Evolutionary conservation across 163 green algal genomes (phyloP).

Genomic region (Chlamydomonas reinhardtii): DNA sequence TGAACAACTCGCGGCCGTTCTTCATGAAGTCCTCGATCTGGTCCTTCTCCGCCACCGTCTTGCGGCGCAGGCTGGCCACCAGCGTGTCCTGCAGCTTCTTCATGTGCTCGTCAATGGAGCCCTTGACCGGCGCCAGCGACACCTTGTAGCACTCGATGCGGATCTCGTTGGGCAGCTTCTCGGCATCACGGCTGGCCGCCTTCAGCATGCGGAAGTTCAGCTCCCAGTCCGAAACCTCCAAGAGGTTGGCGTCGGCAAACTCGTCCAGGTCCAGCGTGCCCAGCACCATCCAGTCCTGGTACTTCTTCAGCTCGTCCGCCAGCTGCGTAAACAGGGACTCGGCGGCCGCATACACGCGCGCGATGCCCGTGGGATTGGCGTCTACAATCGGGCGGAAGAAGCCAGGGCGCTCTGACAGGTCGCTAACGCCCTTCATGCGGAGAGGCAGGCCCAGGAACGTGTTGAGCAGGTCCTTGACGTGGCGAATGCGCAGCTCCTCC

Average conservation of each 20-base stretch:
- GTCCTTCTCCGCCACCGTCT: conserved; percentile 74
- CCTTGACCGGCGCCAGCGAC: conserved; percentile 70
- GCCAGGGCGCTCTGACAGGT: conserved; percentile 71
- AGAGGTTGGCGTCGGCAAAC: conserved; percentile 73
- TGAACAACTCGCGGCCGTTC: conserved; percentile 69
- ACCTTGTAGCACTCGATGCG: conserved; percentile 74
- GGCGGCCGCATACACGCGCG: conserved; percentile 72
- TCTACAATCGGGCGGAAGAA: conserved; percentile 84
- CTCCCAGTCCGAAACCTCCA: conserved; percentile 78
- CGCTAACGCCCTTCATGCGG: conserved; percentile 75
- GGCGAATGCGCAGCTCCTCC: conserved; percentile 80
- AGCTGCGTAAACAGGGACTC: conserved; percentile 77
- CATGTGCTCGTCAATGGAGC: conserved; percentile 76
- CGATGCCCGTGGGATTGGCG: conserved; percentile 65
- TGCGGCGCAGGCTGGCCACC: conserved; percentile 68
- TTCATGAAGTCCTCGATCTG: conserved; percentile 79
- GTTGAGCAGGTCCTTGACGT: conserved; percentile 79
- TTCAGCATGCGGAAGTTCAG: conserved; percentile 83
- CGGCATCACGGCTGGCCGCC: conserved; percentile 65
- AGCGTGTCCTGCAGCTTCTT: conserved; percentile 80
- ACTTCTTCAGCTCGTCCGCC: conserved; percentile 78
- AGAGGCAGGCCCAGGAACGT: conserved; percentile 78
- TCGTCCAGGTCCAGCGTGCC: conserved; percentile 75
- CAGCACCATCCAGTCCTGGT: conserved; percentile 80
- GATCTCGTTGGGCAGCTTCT: conserved; percentile 75